Conservation (phyloP, 225 moss, liverwort and hornwort species). For the Sphagnum contortum region DNA sequence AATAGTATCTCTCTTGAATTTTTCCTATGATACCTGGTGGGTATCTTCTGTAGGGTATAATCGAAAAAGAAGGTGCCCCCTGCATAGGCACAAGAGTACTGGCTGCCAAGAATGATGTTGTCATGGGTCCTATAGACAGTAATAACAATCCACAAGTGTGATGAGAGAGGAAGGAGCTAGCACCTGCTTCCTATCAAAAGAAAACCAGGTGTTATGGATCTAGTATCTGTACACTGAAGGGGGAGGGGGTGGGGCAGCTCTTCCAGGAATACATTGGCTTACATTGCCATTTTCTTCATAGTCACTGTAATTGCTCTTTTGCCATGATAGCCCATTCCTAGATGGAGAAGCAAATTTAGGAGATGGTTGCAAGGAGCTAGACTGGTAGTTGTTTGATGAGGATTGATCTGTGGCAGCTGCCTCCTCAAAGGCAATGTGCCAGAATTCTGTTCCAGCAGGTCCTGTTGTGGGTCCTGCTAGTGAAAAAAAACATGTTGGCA, state of each 20-base stretch:
- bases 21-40: too few relatives aligned
- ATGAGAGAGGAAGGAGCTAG: too few relatives aligned
- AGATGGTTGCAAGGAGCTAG: too few relatives aligned
- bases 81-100: too few relatives aligned
- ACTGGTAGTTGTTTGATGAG: not conserved
- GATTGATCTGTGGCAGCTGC: not conserved
- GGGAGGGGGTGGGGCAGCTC: conserved; percentile 3
- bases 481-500: not conserved
- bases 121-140: too few relatives aligned
- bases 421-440: conserved; percentile 3
- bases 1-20: too few relatives aligned
- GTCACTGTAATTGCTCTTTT: not conserved
- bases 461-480: not conserved
- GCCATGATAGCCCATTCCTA: not conserved
- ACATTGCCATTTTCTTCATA: not conserved
- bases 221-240: not conserved
- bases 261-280: not conserved
- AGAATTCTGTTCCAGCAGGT: not conserved
- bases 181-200: too few relatives aligned
- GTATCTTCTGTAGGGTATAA: too few relatives aligned
- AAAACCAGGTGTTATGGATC: too few relatives aligned
- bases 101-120: too few relatives aligned
- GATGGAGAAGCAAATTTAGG: not conserved
- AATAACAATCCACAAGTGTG: too few relatives aligned
- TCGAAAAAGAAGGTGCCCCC: too few relatives aligned